A percentile compares a stretch with the other conserved stretches of the same genome.
phyloP scores from a whole-genome alignment of 768 basidiomycete genomes.

The Pisolithus sp. region DNA sequence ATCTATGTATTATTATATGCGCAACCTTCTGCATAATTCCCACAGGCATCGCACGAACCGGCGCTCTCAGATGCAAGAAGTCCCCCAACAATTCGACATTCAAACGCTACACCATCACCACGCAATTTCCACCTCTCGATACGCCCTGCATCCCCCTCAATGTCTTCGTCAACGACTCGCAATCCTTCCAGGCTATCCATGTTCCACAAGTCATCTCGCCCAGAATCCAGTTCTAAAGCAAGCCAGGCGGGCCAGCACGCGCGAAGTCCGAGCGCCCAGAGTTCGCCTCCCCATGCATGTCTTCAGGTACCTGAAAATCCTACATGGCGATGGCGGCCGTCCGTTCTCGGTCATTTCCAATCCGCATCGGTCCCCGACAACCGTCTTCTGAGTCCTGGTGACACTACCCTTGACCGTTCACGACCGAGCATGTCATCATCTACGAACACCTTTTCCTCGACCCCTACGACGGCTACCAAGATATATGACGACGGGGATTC shows the following conservation, averaged over 20 bases:
- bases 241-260: constrained; percentile 33
- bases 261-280: constrained; percentile 46
- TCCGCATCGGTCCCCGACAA: constrained; percentile 40
- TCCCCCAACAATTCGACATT: constrained; percentile 29
- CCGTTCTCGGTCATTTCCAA: constrained; percentile 58
- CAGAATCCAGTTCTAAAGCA: constrained; percentile 21
- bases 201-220: constrained; percentile 31
- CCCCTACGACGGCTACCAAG: constrained; percentile 27
- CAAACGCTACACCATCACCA: constrained; percentile 33
- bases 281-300: constrained; percentile 24
- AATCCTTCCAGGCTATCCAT: constrained; percentile 39
- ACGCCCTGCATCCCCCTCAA: constrained; percentile 35
- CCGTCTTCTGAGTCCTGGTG: constrained; percentile 35
- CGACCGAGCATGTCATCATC: constrained; percentile 63
- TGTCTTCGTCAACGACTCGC: constrained; percentile 28
- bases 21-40: constrained; percentile 13
- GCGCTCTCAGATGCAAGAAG: constrained; percentile 19
- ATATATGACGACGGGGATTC: constrained; percentile 36
- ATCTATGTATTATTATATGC: constrained; percentile 16
- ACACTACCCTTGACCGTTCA: constrained; percentile 35
- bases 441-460: constrained; percentile 46
- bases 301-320: constrained; percentile 9
- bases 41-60: constrained; percentile 19
- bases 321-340: constrained; percentile 54
- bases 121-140: constrained; percentile 39